Evolutionary conservation across 2,329 filamentous ascomycete genomes (phyloP), one percentile per base, ranked within the genome.

Genomic region (Lachnellula occidentalis): DNA sequence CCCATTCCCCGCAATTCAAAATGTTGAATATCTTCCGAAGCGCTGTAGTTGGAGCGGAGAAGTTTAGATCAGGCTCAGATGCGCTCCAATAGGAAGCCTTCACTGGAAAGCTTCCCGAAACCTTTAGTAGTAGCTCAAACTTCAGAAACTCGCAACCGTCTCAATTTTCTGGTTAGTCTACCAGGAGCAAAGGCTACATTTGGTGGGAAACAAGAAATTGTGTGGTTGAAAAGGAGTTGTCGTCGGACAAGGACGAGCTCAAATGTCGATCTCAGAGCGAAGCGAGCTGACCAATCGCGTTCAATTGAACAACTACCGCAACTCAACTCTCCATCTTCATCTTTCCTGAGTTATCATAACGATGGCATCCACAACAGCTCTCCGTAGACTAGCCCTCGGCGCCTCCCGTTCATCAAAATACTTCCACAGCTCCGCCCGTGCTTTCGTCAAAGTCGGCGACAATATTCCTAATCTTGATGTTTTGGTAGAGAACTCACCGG

Each of bases 401-500:
- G 54, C 53, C 11, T 51, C 59, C 24, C 54, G 52, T 17, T 31
- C 58, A 21, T 24, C 55, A 24, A 60, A 65, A 49, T 36, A 49
- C 27, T 92, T 92, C 76, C 86, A 90, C 75, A 75, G 78, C 59
- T 82, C 85, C 36, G 72, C 80, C 46, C 78, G 78, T 47, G 76
- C 76, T 43, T 75, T 82, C 61, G 87, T 96, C 68, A 80, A 87
- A 65, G 84, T 84, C 58, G 92, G 92, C 69, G 91, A 96, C 71
- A 74, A 79, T 61, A 78, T 97, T 56, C 92, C 92, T 12, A 76
- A 83, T 72, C 74, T 94, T 54, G 83, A 90, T 60, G 54, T 51
- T 19, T 80, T 95, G 64, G 85, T 84, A 60, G 88, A 97, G 76
- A 80, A 81, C 73, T 90, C 87, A 34, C 92, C 92, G 1, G 90